These are phyloP conservation scores for Steccherinum ochraceum DNA, from an alignment of 768 basidiomycete species.

Conservation along the genomic window DNA sequence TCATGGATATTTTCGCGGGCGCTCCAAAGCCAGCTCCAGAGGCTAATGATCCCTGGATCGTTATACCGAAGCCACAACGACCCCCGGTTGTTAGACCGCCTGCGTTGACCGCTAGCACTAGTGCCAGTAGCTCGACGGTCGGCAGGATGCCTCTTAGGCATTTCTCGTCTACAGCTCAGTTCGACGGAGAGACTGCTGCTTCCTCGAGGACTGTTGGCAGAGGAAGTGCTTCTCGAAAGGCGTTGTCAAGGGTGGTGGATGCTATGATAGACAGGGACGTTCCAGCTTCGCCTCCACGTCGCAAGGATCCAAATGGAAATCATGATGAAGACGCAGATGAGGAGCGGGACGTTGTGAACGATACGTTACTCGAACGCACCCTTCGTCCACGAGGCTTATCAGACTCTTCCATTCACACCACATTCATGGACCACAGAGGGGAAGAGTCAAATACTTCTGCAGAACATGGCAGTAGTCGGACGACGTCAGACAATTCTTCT, in stretches of 20 bases:
- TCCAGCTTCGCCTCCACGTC: constrained; percentile 2
- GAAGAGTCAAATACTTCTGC: constrained; percentile 11
- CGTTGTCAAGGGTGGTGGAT: constrained; percentile 65
- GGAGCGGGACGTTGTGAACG: constrained; percentile 26
- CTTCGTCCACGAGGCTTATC: constrained; percentile 77
- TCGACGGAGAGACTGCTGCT: not conserved
- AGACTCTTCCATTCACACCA: constrained; percentile 89
- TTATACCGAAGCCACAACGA: constrained; percentile 37
- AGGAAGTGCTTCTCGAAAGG: not conserved
- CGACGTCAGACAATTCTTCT: not conserved
- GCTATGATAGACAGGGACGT: constrained; percentile 62
- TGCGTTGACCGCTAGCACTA: constrained; percentile 2
- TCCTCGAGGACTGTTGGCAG: not conserved
- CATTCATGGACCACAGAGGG: constrained; percentile 58
- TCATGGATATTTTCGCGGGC: constrained; percentile 93
- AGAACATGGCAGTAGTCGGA: not conserved
- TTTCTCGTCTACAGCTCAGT: not conserved
- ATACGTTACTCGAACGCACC: constrained; percentile 55
- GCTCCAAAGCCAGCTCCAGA: constrained; percentile 46
- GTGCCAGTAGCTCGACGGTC: constrained; percentile 13
- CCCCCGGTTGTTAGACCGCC: constrained; percentile 1
- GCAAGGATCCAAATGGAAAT: constrained; percentile 20
- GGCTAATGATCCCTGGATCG: constrained; percentile 65
- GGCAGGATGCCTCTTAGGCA: constrained; percentile 5
- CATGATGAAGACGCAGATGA: constrained; percentile 37